These are phyloP conservation scores for Perkinsela sp. DNA, from an alignment of 208 protist genomes.

Conservation along the genomic window DNA sequence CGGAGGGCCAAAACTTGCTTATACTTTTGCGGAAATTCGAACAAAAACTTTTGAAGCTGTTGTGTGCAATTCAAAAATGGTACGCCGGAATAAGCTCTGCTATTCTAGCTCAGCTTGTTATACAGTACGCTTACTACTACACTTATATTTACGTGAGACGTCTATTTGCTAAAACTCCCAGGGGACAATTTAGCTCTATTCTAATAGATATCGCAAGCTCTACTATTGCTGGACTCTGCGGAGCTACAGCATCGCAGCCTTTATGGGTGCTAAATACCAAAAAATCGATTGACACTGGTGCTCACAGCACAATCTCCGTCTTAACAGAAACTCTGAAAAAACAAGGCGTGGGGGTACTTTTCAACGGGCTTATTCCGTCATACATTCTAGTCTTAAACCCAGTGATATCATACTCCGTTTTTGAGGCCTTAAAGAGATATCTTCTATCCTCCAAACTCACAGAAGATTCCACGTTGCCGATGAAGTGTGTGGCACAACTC, in stretches of 20 bases:
- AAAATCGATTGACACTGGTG: not conserved
- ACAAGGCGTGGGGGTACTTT: not conserved
- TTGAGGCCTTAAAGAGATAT: not conserved
- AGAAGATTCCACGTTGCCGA: too few species aligned
- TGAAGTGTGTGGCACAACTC: not conserved
- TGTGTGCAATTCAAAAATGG: not conserved
- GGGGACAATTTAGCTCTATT: too few species aligned
- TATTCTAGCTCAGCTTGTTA: not conserved
- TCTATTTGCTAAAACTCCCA: too few species aligned
- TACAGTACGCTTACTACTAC: not conserved
- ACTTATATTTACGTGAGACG: not conserved
- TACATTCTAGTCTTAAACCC: not conserved
- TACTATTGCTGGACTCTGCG: not conserved
- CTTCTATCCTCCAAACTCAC: too few species aligned
- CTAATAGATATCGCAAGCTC: not conserved
- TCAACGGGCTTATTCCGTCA: not conserved
- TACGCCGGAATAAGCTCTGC: not conserved
- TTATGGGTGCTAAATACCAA: not conserved
- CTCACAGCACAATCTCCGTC: not conserved
- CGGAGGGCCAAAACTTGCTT: not conserved
- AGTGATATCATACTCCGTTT: not conserved
- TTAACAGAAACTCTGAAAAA: not conserved
- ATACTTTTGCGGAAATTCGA: not conserved
- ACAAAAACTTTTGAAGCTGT: not conserved
- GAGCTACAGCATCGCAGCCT: not conserved